A percentile compares a stretch with the other conserved stretches of the same genome.
Conservation (phyloP, 257 asterid genomes). For the Catharanthus roseus region DNA sequence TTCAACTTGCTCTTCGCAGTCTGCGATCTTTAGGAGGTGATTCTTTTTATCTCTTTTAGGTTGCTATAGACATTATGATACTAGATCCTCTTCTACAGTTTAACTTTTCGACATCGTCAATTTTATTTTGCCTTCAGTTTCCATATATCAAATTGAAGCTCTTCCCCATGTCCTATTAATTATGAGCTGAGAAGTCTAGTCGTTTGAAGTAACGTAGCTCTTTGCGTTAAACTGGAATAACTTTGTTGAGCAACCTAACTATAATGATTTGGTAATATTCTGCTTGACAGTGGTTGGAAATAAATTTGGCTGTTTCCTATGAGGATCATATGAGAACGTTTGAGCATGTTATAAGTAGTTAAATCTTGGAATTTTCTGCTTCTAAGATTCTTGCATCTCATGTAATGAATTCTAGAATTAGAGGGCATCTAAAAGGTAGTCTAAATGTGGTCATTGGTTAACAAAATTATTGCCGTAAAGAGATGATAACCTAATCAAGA, state of each 20-base stretch:
- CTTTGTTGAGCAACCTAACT: not conserved
- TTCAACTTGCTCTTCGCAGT: constrained; percentile 99
- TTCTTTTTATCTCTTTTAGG: constrained; percentile 21
- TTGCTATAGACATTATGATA: not conserved
- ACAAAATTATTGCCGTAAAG: not conserved
- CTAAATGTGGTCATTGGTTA: not conserved
- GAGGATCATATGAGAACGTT: not conserved
- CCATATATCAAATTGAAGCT: not conserved
- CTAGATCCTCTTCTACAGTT: not conserved
- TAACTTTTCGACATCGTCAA: not conserved
- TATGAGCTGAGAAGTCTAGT: not conserved
- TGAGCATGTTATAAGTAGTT: not conserved
- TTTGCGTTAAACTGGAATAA: not conserved
- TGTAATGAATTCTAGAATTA: not conserved
- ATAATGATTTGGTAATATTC: not conserved
- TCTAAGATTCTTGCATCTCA: not conserved
- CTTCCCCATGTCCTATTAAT: not conserved
- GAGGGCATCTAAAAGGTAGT: not conserved
- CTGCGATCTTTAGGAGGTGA: constrained; percentile 96
- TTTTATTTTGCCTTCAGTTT: not conserved
- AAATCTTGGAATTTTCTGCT: not conserved
- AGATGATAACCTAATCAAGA: not conserved
- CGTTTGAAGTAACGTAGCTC: not conserved
- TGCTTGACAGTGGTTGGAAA: not conserved
- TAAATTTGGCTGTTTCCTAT: not conserved